phyloP scores from a whole-genome alignment of 1,284 basidiomycete species.

The Cryptococcus sp. region DNA sequence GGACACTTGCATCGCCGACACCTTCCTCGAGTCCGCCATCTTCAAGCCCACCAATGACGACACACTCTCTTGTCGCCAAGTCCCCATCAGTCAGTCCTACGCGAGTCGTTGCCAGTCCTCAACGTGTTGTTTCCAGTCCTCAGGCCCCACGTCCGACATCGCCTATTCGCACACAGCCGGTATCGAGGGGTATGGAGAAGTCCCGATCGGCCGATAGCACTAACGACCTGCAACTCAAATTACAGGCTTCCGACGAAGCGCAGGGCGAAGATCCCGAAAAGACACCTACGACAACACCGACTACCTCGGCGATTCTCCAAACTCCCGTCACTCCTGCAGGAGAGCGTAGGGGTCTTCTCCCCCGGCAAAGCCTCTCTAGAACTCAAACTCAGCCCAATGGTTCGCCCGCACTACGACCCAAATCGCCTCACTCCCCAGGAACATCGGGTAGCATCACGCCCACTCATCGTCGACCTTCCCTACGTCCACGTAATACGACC shows the following conservation, averaged over 20 bases:
- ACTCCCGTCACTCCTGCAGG: constrained; percentile 4
- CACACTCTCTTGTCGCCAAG: no score
- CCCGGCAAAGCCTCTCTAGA: constrained; percentile 14
- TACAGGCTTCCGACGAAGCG: constrained; percentile 5
- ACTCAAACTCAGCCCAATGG: constrained; percentile 18
- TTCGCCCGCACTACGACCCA: constrained; percentile 14
- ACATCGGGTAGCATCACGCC: constrained; percentile 11
- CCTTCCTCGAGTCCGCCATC: no score
- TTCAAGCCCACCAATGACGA: no score
- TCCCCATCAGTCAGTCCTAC: no score
- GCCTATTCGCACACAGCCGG: no score
- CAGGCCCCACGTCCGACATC: no score
- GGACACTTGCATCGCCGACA: no score
- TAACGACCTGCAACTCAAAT: constrained; percentile 15
- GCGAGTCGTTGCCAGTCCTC: no score
- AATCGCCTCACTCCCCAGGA: constrained; percentile 10
- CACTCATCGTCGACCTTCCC: constrained; percentile 11
- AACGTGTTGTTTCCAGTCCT: no score
- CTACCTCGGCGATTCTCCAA: background rate
- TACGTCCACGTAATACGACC: constrained; percentile 12
- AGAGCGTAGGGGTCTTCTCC: no score
- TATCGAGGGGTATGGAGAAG: constrained; percentile 1
- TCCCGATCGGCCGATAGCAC: constrained; percentile 6
- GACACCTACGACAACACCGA: constrained; percentile 9
- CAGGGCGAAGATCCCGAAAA: constrained; percentile 3